A percentile compares a stretch with the other conserved stretches of the same genome.
Conservation (phyloP, 2,329 filamentous ascomycete species). For the Fusarium sp. region DNA sequence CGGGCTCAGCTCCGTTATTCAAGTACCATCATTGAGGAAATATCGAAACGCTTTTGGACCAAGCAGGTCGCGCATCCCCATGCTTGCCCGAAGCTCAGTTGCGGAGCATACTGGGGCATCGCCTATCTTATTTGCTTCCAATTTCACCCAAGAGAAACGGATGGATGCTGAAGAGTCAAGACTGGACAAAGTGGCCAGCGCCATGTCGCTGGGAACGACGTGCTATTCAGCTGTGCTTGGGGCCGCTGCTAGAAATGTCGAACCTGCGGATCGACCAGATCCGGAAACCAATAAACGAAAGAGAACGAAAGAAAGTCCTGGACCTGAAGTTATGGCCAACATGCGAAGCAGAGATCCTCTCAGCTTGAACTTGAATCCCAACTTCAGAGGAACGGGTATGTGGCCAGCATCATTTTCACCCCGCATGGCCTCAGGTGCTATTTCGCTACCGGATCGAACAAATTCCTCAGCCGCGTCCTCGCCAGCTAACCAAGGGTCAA, state of each 20-base stretch:
- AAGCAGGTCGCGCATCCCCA: conserved; percentile 53
- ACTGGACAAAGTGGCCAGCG: neutral
- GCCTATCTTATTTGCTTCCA: conserved; percentile 46
- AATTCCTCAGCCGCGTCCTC: conserved; percentile 47
- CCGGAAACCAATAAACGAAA: conserved; percentile 45
- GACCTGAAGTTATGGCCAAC: conserved; percentile 22
- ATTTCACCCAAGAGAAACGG: neutral
- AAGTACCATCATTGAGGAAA: conserved; percentile 48
- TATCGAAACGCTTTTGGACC: conserved; percentile 45
- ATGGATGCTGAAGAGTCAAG: conserved; percentile 12
- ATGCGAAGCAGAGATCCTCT: neutral
- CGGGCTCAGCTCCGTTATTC: conserved; percentile 49
- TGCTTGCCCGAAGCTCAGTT: conserved; percentile 57
- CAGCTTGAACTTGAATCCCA: neutral
- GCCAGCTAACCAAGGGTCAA: conserved; percentile 36
- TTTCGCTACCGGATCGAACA: conserved; percentile 46
- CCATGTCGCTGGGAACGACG: conserved; percentile 26
- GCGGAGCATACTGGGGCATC: conserved; percentile 53
- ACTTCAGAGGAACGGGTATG: conserved; percentile 1
- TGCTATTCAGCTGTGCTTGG: conserved; percentile 49
- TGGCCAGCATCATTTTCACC: conserved; percentile 17
- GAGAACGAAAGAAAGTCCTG: conserved; percentile 43
- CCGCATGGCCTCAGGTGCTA: conserved; percentile 3
- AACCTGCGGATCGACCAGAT: conserved; percentile 17
- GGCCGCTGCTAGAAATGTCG: conserved; percentile 46